Base-by-base conservation (phyloP, 352 stramenopile species). In the Plasmopara viticola region DNA sequence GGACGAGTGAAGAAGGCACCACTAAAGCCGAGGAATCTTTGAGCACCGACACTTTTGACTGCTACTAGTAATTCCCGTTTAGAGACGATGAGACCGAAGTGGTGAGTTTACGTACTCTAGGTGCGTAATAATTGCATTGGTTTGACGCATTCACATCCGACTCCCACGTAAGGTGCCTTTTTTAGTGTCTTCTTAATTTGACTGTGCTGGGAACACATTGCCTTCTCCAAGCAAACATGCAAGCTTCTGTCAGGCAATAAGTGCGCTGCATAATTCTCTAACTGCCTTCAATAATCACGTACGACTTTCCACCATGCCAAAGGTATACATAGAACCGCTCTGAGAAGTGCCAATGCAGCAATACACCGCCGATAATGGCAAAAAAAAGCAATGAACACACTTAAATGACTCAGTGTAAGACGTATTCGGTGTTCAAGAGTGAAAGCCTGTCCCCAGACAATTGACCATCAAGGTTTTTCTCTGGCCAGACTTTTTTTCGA, bases 1-100 rank as follows among this genome's bases (percentile, higher is more conserved):
- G 14, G 71, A 84, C 20, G 75, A 86, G 56, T 89, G 48, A 84
- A 78, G 56, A 84, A 87, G 13, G 86, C 70, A 31, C 69, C 75
- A 43, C 82, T 89, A 59, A 89, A 67, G 18, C 74, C 78, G 0
- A 68, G 77, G 37, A 88, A 65, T 41, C 86, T 73, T 44, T 86
- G 73, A 2, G 66, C 54, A 9, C 58, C 53, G 5, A 62, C 62
- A 29, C 85, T 55, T 5, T 59, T 66, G 37, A 80, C 69, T 0
- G 73, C 73, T 14, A 77, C 58, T 6, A 86, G 45, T 2, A 81
- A 48, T 48, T 86, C 73, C 4, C 64, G 44, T n/a, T 66, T 9
- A 77, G 52, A 34, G 64, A 42, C n/a, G 53, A 46, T 12, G 63
- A 56, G 17, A 68, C 56, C 4, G 62, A 37, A n/a, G 45, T 66